Conservation (phyloP, 2,329 filamentous ascomycete species). For the Septoria linicola region DNA sequence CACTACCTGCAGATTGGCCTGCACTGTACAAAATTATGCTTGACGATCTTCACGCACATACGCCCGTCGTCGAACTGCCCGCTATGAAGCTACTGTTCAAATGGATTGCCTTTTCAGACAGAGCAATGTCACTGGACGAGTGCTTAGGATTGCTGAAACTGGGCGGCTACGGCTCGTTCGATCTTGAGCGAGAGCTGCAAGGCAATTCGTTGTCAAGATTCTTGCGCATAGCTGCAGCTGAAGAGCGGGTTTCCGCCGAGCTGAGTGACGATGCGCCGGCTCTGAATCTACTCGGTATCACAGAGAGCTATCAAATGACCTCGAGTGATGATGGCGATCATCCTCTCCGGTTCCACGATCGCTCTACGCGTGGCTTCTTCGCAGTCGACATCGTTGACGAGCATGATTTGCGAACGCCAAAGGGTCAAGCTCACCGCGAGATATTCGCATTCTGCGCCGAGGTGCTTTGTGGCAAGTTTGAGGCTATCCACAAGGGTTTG, state of each 20-base stretch:
- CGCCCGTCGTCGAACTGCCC: not conserved
- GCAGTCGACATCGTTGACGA: not conserved
- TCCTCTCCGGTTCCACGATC: slow-evolving; percentile 11
- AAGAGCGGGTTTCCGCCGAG: slow-evolving; percentile 2
- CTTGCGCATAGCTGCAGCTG: slow-evolving; percentile 5
- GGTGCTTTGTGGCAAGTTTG: slow-evolving; percentile 4
- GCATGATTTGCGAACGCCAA: not conserved
- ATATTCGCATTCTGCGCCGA: slow-evolving; percentile 8
- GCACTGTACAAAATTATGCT: slow-evolving; percentile 8
- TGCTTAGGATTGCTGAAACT: slow-evolving; percentile 5
- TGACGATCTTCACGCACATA: slow-evolving; percentile 2
- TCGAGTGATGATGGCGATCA: not conserved
- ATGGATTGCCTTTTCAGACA: slow-evolving; percentile 6
- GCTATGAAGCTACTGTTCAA: slow-evolving; percentile 6
- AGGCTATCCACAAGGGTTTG: not conserved
- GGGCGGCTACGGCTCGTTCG: slow-evolving; percentile 1
- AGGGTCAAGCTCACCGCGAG: not conserved
- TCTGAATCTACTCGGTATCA: not conserved
- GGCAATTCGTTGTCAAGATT: slow-evolving; percentile 8
- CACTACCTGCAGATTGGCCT: slow-evolving; percentile 5
- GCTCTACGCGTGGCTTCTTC: slow-evolving; percentile 2
- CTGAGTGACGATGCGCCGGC: not conserved
- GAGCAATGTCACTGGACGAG: slow-evolving; percentile 7
- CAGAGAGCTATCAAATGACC: not conserved
- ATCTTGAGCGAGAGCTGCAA: slow-evolving; percentile 13